Percentiles rank a stretch among this genome's conserved stretches.
Conservation (phyloP, 106 monocot species). For the Agapanthus africanus region DNA sequence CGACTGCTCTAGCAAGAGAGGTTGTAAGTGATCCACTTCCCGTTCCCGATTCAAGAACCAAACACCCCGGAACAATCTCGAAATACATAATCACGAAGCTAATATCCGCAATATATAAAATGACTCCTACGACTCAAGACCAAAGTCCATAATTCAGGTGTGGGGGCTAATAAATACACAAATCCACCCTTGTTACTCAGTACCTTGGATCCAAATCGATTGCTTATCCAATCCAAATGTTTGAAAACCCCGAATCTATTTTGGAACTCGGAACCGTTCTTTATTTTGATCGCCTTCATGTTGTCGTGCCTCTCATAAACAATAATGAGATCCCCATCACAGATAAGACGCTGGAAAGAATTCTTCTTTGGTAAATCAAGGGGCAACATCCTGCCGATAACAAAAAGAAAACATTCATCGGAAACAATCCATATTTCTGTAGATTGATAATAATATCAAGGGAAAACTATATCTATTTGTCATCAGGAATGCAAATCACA, state of each 20-base stretch:
- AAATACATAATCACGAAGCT: slow-evolving; percentile 81
- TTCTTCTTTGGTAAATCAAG: slow-evolving; percentile 32
- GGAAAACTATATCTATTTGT: too few relatives aligned
- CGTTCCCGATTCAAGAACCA: slow-evolving; percentile 92
- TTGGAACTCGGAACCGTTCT: slow-evolving; percentile 44
- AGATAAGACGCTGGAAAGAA: slow-evolving; percentile 42
- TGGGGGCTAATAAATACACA: slow-evolving; percentile 76
- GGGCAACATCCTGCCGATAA: slow-evolving; percentile 24
- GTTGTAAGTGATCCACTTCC: slow-evolving; percentile 95
- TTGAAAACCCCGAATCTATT: slow-evolving; percentile 89
- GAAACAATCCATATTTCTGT: too few relatives aligned
- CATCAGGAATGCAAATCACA: too few relatives aligned
- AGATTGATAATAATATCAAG: too few relatives aligned
- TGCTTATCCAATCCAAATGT: slow-evolving; percentile 91
- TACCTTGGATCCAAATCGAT: slow-evolving; percentile 72
- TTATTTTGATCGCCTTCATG: slow-evolving; percentile 67
- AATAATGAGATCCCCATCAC: slow-evolving; percentile 71
- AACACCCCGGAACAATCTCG: slow-evolving; percentile 84
- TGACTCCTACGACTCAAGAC: slow-evolving; percentile 88
- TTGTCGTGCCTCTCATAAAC: slow-evolving; percentile 84
- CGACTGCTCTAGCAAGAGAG: slow-evolving; percentile 85
- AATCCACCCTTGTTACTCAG: slow-evolving; percentile 65
- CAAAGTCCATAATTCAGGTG: slow-evolving; percentile 92
- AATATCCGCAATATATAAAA: slow-evolving; percentile 84
- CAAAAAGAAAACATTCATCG: neutral